phyloP scores from a whole-genome alignment of 768 basidiomycete species.

The Tephrocybe sp. region DNA sequence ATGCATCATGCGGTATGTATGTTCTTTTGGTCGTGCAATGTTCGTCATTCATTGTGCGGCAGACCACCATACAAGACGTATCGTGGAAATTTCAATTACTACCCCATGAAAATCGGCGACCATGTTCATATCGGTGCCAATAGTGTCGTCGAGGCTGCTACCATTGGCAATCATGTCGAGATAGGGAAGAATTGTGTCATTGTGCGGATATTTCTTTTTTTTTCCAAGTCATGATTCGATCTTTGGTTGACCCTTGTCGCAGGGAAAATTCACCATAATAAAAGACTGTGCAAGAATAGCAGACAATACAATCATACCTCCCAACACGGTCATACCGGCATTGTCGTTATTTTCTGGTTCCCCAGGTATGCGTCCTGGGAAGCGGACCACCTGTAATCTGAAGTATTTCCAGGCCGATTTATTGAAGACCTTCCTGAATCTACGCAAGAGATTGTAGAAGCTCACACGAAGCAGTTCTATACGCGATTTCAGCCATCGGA shows the following conservation, averaged over 20 bases:
- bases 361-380: constrained; percentile 57
- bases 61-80: constrained; percentile 91
- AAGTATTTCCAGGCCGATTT: constrained; percentile 70
- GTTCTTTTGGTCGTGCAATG: neutral
- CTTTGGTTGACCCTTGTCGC: neutral
- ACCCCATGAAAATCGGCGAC: constrained; percentile 96
- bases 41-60: neutral
- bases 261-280: constrained; percentile 97
- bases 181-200: constrained; percentile 97
- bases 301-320: constrained; percentile 87
- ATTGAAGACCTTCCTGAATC: constrained; percentile 88
- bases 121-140: constrained; percentile 92
- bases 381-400: neutral
- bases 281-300: constrained; percentile 92
- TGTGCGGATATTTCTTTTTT: constrained; percentile 43
- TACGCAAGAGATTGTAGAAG: constrained; percentile 89
- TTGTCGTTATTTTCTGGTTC: constrained; percentile 84
- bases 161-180: constrained; percentile 90
- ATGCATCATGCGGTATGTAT: constrained; percentile 77
- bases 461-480: constrained; percentile 83
- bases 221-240: neutral
- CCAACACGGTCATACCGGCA: constrained; percentile 91
- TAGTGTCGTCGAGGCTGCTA: constrained; percentile 90
- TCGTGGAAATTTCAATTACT: constrained; percentile 92
- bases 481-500: constrained; percentile 74